A percentile compares a stretch with the other conserved stretches of the same genome.
phyloP scores from a whole-genome alignment of 805 yeast genomes.

The Candida pseudoglaebosa region DNA sequence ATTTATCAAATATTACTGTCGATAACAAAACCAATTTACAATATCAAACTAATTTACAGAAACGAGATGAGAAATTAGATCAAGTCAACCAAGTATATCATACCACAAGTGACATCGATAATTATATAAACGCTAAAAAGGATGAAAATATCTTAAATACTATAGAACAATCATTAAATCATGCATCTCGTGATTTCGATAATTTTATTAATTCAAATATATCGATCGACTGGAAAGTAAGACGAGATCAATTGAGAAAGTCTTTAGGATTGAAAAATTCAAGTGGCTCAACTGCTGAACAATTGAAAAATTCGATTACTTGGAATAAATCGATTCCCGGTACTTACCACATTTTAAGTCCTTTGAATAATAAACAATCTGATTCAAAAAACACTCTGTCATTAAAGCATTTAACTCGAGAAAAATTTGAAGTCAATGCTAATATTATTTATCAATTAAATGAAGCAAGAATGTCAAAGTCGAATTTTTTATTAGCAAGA shows the following conservation, averaged over 20 bases:
- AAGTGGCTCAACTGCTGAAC: constrained; percentile 1
- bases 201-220: constrained; percentile 66
- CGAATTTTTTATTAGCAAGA: constrained; percentile 52
- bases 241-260: constrained; percentile 69
- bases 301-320: constrained; percentile 21
- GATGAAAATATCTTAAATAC: constrained; percentile 80
- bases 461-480: constrained; percentile 54
- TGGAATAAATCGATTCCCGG: constrained; percentile 36
- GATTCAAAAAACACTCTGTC: constrained; percentile 8
- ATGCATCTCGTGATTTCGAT: constrained; percentile 83
- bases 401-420: constrained; percentile 36
- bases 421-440: constrained; percentile 73
- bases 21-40: background rate
- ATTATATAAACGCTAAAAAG: constrained; percentile 62
- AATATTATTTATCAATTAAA: constrained; percentile 67
- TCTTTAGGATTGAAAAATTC: constrained; percentile 52
- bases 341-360: constrained; percentile 29
- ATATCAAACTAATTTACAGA: constrained; percentile 4
- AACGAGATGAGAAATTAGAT: constrained; percentile 1
- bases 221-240: constrained; percentile 77
- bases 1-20: constrained; percentile 34
- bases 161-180: constrained; percentile 71
- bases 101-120: constrained; percentile 44
- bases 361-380: constrained; percentile 17
- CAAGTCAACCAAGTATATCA: constrained; percentile 1